Evolutionary conservation across 2,329 filamentous ascomycete species (phyloP), one percentile per base, ranked within the genome.

Genomic region (Lecanicillium sp.): DNA sequence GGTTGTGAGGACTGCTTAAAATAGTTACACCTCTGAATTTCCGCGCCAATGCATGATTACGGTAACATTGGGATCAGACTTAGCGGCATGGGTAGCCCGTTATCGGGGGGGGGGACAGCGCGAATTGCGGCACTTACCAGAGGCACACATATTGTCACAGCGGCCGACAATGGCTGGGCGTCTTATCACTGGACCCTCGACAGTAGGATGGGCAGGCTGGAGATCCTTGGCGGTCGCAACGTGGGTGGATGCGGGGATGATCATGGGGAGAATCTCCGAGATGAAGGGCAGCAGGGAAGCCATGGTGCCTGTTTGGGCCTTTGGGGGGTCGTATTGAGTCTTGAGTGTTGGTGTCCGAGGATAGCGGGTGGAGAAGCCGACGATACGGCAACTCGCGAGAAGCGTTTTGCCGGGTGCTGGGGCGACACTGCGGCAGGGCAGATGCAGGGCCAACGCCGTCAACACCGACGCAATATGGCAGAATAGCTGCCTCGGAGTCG

Each of bases 141-240:
- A 77, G 20, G 79, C 79, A 53, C 81, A 84, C 59, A 87, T 72
- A 44, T 72, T 74, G 43, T 81, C 74, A 39, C 73, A 79, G 55
- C 77, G 72, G 52, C 74, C 69, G 33, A 81, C 68, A 35, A 87
- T 69, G n/a, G 81, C 82, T 37, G 69, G 65, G 40, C 62, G 54
- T 42, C 64, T 56, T 17, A 52, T 50, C 20, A 58, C 54, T 9
- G 56, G 50, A 1, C 56, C 58, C 29, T 57, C 51, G 19, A 54
- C 56, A 3, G 54, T 56, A 17, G 55, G 54, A 40, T 55, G 38
- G 5, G 49, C 39, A 51, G 67, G 55, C 61, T 68, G 36, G 58
- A 65, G 44, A 61, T 69, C 71, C 28, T 64, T 65, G 25, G 69
- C 66, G 33, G 58, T 57, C 17, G 71, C 72, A 41, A 82, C 62